These are phyloP conservation scores for Phytophthora melonis DNA, from an alignment of 352 stramenopile species.

Conservation along the genomic window DNA sequence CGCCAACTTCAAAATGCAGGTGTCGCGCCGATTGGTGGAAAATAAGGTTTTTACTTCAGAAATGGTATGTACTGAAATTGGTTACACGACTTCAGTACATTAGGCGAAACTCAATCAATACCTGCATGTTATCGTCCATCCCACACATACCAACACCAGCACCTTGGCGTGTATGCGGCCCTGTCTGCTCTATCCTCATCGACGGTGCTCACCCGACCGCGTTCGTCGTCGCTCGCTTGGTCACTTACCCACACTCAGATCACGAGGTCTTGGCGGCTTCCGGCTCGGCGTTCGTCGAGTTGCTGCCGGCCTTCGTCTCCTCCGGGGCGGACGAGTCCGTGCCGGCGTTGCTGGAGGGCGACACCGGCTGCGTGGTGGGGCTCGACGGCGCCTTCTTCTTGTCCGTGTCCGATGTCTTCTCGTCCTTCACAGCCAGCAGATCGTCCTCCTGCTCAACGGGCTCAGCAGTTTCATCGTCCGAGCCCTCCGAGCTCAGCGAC, in stretches of 20 bases:
- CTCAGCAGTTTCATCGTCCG: conserved; percentile 42
- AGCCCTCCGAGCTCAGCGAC: conserved; percentile 59
- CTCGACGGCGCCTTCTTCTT: conserved; percentile 28
- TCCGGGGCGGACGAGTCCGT: conserved; percentile 30
- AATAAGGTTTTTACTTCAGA: not conserved
- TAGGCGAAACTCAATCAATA: conserved; percentile 27
- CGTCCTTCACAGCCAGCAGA: conserved; percentile 22
- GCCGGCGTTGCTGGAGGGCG: conserved; percentile 35
- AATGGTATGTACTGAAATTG: not conserved
- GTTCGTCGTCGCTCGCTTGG: conserved; percentile 22
- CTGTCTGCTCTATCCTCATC: conserved; percentile 25
- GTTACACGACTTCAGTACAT: not conserved
- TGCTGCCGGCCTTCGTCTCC: conserved; percentile 32
- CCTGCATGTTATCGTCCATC: conserved; percentile 30
- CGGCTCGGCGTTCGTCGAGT: conserved; percentile 22
- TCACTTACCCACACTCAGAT: conserved; percentile 31
- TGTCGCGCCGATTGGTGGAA: conserved; percentile 6
- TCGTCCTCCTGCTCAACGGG: conserved; percentile 42
- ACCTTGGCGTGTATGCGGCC: conserved; percentile 26
- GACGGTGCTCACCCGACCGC: conserved; percentile 16
- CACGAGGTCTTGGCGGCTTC: conserved; percentile 33
- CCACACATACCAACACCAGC: conserved; percentile 29
- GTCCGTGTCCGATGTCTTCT: conserved; percentile 9
- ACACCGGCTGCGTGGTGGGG: conserved; percentile 33
- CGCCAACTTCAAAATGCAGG: conserved; percentile 31